Evolutionary conservation across 495 filamentous ascomycete genomes (phyloP), one percentile per base, ranked within the genome.

Genomic region (Xylaria curta): DNA sequence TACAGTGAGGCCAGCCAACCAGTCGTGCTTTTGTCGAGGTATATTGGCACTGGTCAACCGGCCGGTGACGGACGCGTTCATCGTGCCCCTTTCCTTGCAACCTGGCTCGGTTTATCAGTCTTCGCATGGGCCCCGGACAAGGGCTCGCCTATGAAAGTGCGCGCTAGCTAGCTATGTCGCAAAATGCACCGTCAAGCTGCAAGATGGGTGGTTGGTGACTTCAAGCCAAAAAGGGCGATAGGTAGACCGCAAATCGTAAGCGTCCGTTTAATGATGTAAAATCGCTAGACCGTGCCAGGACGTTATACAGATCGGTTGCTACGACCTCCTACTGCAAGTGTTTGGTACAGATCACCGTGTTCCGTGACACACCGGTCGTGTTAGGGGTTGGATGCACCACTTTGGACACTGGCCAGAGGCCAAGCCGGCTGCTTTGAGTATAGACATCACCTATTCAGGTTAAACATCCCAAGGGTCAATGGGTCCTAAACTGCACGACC

Each of bases 311-410:
- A 68, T 28, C n/a, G 36, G 60, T 63, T 63, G 38, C 62, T 68
- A 47, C 53, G 17, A 59, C 66, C 66, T 58, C 17, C 66, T 46
- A n/a, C 66, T 60, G 66, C 66, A 47, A 47, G 66, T 59, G 53
- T 68, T 68, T 68, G 66, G 66, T 68, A 44, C 44, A 67, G 47
- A 67, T 28, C 65, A 56, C 19, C 33, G n/a, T 56, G 49, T 56
- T 56, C 36, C 65, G 42, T 67, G 33, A 56, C n/a, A 67, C 49
- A 44, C 65, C 66, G 21, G 31, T 46, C 8, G 21, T 9, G 28
- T 31, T 10, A 60, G 54, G 53, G 53, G 66, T 38, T 47, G 36
- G 66, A 33, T 36, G 17, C 36, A 44, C 66, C 40, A 46, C 17
- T 59, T 54, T 42, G 12, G 65, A 47, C 31, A 28, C 6, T 42